phyloP scores from a whole-genome alignment of 148 eudicot species.

The Spergularia marina region DNA sequence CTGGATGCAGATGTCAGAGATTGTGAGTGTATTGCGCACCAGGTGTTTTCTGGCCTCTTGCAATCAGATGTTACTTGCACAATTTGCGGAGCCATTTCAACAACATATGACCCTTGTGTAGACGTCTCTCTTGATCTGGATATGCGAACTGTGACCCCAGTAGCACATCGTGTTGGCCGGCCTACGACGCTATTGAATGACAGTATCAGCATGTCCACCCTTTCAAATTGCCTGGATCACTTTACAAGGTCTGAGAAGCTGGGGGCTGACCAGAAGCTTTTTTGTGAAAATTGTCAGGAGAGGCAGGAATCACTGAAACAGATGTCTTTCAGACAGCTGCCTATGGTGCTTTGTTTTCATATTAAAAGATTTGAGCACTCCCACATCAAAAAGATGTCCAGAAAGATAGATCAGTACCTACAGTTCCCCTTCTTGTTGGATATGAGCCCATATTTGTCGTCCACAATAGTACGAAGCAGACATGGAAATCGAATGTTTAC shows the following conservation, averaged over 20 bases:
- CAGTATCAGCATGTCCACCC: slow-evolving; percentile 30
- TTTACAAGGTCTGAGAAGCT: slow-evolving; percentile 63
- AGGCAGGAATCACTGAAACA: slow-evolving; percentile 60
- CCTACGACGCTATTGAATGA: slow-evolving; percentile 30
- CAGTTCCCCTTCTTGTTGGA: slow-evolving; percentile 68
- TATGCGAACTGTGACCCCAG: slow-evolving; percentile 14
- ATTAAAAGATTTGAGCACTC: slow-evolving; percentile 73
- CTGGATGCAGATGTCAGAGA: slow-evolving; percentile 47
- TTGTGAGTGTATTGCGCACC: slow-evolving; percentile 68
- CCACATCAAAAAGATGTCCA: slow-evolving; percentile 39
- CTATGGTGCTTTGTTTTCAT: slow-evolving; percentile 57
- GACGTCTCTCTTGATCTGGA: slow-evolving; percentile 66
- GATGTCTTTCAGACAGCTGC: slow-evolving; percentile 61
- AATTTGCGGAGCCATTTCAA: slow-evolving; percentile 58
- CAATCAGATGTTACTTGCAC: slow-evolving; percentile 67
- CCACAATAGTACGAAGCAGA: slow-evolving; percentile 48
- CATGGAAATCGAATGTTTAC: slow-evolving; percentile 57
- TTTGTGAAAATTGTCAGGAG: slow-evolving; percentile 56
- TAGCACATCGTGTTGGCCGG: slow-evolving; percentile 8
- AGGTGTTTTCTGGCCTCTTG: slow-evolving; percentile 59
- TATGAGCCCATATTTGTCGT: slow-evolving; percentile 61
- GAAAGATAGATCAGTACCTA: slow-evolving; percentile 57
- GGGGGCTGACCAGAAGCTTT: slow-evolving; percentile 63
- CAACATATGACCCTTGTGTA: slow-evolving; percentile 64
- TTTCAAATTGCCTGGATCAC: slow-evolving; percentile 53